Evolutionary conservation across 2,329 filamentous ascomycete species (phyloP).

Genomic region (Plectosphaerella plurivora): DNA sequence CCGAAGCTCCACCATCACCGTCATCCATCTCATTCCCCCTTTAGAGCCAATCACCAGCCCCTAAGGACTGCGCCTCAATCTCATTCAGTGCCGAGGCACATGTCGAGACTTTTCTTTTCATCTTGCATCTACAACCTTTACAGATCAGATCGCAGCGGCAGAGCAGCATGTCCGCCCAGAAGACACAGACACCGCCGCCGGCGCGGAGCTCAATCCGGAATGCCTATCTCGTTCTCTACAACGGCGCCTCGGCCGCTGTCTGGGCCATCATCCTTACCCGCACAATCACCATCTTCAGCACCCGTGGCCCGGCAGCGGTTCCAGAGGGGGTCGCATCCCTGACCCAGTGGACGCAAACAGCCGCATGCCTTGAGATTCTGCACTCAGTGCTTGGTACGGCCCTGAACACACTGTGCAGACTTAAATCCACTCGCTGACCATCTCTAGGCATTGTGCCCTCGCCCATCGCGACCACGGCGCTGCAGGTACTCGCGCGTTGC

Average conservation of each 20-base stretch:
- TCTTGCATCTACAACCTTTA: too few relatives aligned
- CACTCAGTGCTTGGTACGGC: constrained; percentile 72
- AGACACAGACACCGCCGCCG: constrained; percentile 26
- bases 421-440: background rate
- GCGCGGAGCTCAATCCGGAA: constrained; percentile 33
- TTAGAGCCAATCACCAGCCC: too few relatives aligned
- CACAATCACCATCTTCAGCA: constrained; percentile 49
- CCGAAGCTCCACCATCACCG: too few relatives aligned
- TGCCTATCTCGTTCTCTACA: constrained; percentile 80
- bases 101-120: too few relatives aligned
- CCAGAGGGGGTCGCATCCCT: constrained; percentile 60
- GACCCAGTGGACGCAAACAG: constrained; percentile 75
- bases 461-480: constrained; percentile 75
- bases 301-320: constrained; percentile 50
- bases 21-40: too few relatives aligned
- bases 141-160: background rate
- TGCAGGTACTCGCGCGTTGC: constrained; percentile 85
- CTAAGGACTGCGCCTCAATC: too few relatives aligned
- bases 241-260: constrained; percentile 67
- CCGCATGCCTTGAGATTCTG: constrained; percentile 76
- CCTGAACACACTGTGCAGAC: background rate
- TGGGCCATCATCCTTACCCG: constrained; percentile 75
- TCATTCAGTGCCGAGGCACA: too few relatives aligned
- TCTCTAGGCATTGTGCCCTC: constrained; percentile 73
- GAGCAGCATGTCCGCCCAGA: background rate